Percentiles rank a stretch among this genome's conserved stretches.
Evolutionary conservation across 2,329 filamentous ascomycete genomes (phyloP).

Genomic region (Fusarium paranaense): DNA sequence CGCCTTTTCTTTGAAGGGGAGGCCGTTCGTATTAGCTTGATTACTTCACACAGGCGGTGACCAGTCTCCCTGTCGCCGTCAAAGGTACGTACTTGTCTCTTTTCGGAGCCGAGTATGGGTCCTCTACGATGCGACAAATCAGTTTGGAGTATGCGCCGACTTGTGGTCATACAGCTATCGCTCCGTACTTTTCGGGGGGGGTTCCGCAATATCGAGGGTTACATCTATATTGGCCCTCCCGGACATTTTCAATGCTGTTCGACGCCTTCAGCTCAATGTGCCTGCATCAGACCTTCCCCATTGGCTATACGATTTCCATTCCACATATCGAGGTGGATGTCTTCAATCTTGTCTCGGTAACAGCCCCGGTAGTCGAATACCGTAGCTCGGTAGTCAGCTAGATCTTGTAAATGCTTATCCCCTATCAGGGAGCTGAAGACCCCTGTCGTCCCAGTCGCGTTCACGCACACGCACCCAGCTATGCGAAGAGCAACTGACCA

Average conservation of each 20-base stretch:
- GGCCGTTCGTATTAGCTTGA: neutral
- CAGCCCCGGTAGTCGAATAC: conserved; percentile 24
- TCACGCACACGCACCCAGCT: conserved; percentile 7
- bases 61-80: neutral
- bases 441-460: neutral
- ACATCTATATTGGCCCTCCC: neutral
- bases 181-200: neutral
- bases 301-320: neutral
- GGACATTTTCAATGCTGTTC: neutral
- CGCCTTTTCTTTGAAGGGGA: neutral
- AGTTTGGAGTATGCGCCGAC: neutral
- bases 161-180: neutral
- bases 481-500: conserved; percentile 9
- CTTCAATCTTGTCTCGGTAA: neutral
- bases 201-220: neutral
- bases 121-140: neutral
- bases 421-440: neutral
- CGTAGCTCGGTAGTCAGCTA: conserved; percentile 3
- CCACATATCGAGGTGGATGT: neutral
- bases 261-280: neutral
- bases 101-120: neutral
- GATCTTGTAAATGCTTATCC: neutral
- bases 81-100: neutral
- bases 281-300: neutral
- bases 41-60: neutral